Conservation (phyloP, 192 early-diverging fungal genomes). For the Funneliformis mosseae region DNA sequence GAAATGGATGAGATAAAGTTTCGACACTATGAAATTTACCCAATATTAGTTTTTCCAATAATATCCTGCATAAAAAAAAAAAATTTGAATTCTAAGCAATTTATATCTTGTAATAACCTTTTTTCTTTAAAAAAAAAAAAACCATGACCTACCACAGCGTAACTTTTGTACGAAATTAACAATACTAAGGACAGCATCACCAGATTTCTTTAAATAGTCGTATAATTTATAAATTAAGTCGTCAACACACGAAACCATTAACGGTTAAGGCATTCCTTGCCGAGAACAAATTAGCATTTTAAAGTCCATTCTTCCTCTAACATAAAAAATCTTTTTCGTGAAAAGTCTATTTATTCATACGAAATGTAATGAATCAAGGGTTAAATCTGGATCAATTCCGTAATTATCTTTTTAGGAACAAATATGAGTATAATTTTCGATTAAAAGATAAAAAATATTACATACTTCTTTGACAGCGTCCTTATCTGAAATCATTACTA, state of each 20-base stretch:
- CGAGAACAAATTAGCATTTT: no score
- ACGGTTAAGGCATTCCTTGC: constrained; percentile 50
- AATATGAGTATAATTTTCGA: not conserved
- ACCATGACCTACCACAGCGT: not conserved
- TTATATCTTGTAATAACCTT: not conserved
- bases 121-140: not conserved
- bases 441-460: not conserved
- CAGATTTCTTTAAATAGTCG: constrained; percentile 18
- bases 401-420: no score
- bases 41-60: constrained; percentile 55
- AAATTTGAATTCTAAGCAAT: not conserved
- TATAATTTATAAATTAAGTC: constrained; percentile 43
- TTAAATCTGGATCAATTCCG: no score
- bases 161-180: constrained; percentile 8
- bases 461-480: constrained; percentile 18
- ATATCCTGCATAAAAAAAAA: constrained; percentile 39
- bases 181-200: not conserved
- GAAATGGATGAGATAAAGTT: constrained; percentile 48
- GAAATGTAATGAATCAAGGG: no score
- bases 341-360: no score
- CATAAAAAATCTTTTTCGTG: no score
- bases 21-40: constrained; percentile 53
- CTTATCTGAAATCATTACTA: constrained; percentile 7
- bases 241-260: constrained; percentile 38
- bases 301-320: no score